A percentile compares a stretch with the other conserved stretches of the same genome.
Conservation (phyloP, 805 yeast species). For the Millerozyma miso region DNA sequence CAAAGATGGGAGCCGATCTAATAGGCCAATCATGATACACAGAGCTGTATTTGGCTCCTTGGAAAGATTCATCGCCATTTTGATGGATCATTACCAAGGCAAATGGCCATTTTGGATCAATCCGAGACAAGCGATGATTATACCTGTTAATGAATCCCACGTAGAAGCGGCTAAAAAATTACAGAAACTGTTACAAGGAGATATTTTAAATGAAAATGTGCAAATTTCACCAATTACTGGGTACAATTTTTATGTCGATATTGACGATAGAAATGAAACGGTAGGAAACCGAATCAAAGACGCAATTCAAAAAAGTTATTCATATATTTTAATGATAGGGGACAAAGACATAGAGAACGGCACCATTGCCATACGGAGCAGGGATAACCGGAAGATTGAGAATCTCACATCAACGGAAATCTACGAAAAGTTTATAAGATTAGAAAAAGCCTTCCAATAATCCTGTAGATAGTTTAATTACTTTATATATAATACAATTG, state of each 20-base stretch:
- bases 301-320: conserved; percentile 69
- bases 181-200: conserved; percentile 44
- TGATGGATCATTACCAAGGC: conserved; percentile 86
- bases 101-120: conserved; percentile 98
- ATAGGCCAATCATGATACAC: conserved; percentile 90
- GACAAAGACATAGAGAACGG: conserved; percentile 68
- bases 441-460: conserved; percentile 49
- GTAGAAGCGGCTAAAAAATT: conserved; percentile 49
- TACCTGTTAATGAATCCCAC: conserved; percentile 73
- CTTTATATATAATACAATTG: neutral
- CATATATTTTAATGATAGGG: conserved; percentile 80
- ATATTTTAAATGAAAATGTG: conserved; percentile 23
- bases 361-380: conserved; percentile 59
- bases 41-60: conserved; percentile 94
- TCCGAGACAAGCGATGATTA: conserved; percentile 82
- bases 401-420: conserved; percentile 49
- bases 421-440: conserved; percentile 45
- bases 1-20: conserved; percentile 44
- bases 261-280: conserved; percentile 72
- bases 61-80: conserved; percentile 86
- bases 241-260: conserved; percentile 65
- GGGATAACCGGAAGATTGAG: conserved; percentile 44
- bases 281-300: conserved; percentile 78
- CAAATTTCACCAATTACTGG: conserved; percentile 54
- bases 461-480: conserved; percentile 7